Conservation (phyloP, 441 rosid species). For the Bruguiera hainesii region DNA sequence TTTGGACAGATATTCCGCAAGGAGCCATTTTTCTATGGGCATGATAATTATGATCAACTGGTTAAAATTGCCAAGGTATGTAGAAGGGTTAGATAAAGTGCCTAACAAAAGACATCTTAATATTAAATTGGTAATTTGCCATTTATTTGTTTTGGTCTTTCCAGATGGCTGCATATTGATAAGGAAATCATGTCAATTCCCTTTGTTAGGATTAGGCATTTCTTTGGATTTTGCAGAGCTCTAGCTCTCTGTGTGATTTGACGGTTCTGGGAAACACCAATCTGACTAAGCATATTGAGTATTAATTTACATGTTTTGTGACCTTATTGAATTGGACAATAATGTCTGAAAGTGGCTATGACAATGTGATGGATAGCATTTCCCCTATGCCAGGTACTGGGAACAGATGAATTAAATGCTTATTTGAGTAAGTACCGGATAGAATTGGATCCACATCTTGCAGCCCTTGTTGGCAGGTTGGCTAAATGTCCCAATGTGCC, state of each 20-base stretch:
- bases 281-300: no score
- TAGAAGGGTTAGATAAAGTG: slow-evolving; percentile 5
- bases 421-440: slow-evolving; percentile 79
- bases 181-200: neutral
- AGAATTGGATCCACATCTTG: slow-evolving; percentile 88
- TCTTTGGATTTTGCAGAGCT: no score
- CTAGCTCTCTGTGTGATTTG: neutral
- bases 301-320: no score
- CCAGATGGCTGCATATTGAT: neutral
- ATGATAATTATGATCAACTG: slow-evolving; percentile 83
- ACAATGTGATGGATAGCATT: slow-evolving; percentile 5
- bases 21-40: slow-evolving; percentile 90
- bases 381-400: slow-evolving; percentile 57
- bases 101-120: neutral
- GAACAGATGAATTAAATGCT: slow-evolving; percentile 85
- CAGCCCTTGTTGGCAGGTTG: slow-evolving; percentile 90
- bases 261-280: neutral
- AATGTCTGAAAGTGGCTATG: neutral
- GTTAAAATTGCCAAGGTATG: slow-evolving; percentile 84
- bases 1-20: slow-evolving; percentile 73
- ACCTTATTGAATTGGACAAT: no score
- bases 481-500: slow-evolving; percentile 1
- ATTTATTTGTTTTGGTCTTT: neutral
- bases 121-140: slow-evolving; percentile 1
- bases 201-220: no score